Base-by-base conservation (phyloP, 331 rosid species). In the Erythrophleum ivorense region DNA sequence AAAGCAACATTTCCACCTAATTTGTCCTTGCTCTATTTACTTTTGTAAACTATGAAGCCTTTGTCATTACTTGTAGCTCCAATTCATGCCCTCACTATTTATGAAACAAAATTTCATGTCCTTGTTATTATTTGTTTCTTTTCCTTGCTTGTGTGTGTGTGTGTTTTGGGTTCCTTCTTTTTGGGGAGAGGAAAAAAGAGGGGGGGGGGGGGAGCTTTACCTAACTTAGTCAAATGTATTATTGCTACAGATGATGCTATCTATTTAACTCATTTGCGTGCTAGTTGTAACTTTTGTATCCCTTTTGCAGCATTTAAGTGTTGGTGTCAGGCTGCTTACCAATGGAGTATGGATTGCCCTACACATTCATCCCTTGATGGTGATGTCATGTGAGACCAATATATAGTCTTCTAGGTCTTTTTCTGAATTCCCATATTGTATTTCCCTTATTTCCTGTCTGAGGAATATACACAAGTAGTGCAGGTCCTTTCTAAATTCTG, bases 301-400 rank as follows among this genome's bases (percentile, higher is more conserved):
- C 75, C 82, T 72, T 63, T 85, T 91, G 75, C 98, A 95, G 99
- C 99, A 84, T 88, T 95, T 75, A 95, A 95, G 88, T 93, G 97
- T 86, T 95, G 99, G 99, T 93, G 99, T 85, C 97, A 93, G 88
- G 99, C 99, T 81, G 96, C 92, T 79, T 89, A 92, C 92, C 99
- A 91, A 81, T 84, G 83, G 82, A 86, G 87, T 68, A 73, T 84
- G 85, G 99, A 95, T 80, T 85, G 88, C 80, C 94, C 97, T 85
- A 87, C 91, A 80, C 87, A 84, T 81, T 86, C 90, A 50, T 89
- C 90, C 79, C 88, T 87, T 79, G 97, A 88, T 75, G 90, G 87
- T 66, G 96, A 90, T 82, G 93, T 95, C 89, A 93, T 92, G 99
- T 95, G 94, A 95, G 99, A 93, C 82, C 75, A 73, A 81, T 81